Base-by-base conservation (phyloP, 257 asterid species). In the Solanum sparsipilum region DNA sequence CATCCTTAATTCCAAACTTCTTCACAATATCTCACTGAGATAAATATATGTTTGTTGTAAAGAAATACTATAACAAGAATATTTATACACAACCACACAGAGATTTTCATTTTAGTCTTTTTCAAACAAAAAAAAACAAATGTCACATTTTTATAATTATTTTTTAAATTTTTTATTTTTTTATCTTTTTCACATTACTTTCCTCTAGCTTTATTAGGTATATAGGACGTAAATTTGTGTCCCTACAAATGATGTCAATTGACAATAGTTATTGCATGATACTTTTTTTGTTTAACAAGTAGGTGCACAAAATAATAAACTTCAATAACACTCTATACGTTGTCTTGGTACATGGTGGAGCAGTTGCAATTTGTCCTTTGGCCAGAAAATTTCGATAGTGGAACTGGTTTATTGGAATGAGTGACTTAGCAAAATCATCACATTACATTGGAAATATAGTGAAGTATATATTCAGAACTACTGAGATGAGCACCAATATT, bases 1-100 rank as follows among this genome's bases (percentile, higher is more conserved):
- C 98, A 94, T 95, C 88, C 73, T 60, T 32, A 11, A 5, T n/a
- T 16, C 6, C 7, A 31, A 56, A 31, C 52, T 15, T 56, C 63
- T 84, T 79, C 85, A 79, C 38, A 7, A 25, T 7, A 44, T 16
- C 38, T 16, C 67, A 79, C 85, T 44, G 25, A 41, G 63, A 78
- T 13, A 44, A 9, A 60, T 21, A 21, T 44, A 73, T 32, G 44
- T 73, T 31, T 15, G 25, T 44, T 41, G 7, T 35, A 79, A 79
- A 79, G 9, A 44, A 79, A 81, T 9, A 21, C 27, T 60, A 46
- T 13, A 18, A 81, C 16, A 27, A 44, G 6, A 81, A 63, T 63
- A 63, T 60, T 52, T 52, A 76, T 74, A 35, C 1, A 74, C 48
- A 35, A 15, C 16, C 82, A 73, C 46, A 21, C 31, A 35, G 2